Conservation (phyloP, 73 alveolate genomes). For the Paramecium primaurelia region DNA sequence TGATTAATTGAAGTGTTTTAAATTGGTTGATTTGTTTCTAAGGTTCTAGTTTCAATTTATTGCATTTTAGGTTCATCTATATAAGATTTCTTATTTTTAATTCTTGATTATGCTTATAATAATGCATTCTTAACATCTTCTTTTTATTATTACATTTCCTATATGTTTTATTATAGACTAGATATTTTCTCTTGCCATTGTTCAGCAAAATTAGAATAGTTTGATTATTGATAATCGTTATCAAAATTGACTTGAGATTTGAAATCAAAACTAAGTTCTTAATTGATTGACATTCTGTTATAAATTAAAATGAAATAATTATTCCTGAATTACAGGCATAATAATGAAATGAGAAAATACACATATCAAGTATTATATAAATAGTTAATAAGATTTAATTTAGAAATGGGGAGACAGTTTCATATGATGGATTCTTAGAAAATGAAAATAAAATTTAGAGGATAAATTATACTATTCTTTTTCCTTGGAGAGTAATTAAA, state of each 20-base stretch:
- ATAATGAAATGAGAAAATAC: not conserved
- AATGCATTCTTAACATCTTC: not conserved
- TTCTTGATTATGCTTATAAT: not conserved
- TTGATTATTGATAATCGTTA: not conserved
- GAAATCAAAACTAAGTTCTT: slow-evolving; percentile 12
- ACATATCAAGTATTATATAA: not conserved
- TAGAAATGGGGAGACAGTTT: not conserved
- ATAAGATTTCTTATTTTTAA: not conserved
- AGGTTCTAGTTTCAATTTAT: not conserved
- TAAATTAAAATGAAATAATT: slow-evolving; percentile 17
- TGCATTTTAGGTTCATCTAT: not conserved
- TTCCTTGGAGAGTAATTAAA: not conserved
- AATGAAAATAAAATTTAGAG: not conserved
- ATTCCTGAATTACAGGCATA: not conserved
- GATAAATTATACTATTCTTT: not conserved
- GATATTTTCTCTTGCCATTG: not conserved
- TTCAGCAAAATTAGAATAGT: not conserved
- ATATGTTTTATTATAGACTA: not conserved
- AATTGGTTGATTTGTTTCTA: not conserved
- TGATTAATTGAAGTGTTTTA: not conserved
- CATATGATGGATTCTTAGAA: not conserved
- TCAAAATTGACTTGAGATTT: not conserved
- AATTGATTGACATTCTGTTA: slow-evolving; percentile 32
- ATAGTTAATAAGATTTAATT: not conserved
- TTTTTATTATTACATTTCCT: not conserved